phyloP scores from a whole-genome alignment of 2,329 filamentous ascomycete genomes.

The Phialemonium atrogriseum region DNA sequence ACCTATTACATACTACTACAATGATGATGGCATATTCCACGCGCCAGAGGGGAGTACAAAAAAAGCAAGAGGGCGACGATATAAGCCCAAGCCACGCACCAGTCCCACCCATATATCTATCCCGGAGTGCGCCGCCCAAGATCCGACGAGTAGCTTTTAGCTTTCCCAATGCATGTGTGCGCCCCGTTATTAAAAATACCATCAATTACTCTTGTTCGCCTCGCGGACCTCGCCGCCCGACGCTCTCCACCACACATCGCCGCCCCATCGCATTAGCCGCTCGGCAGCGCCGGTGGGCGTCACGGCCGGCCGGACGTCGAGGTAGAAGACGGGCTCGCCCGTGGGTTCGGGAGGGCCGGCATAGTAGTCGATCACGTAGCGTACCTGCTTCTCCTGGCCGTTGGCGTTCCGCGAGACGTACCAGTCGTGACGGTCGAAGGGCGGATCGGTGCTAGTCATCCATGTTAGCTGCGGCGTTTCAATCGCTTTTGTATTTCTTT shows the following conservation, averaged over 20 bases:
- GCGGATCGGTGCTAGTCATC: conserved; percentile 62
- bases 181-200: too few relatives aligned
- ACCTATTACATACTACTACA: too few relatives aligned
- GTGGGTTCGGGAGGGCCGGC: conserved; percentile 71
- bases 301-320: conserved; percentile 87
- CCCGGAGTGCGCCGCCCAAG: too few relatives aligned
- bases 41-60: too few relatives aligned
- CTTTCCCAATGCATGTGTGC: too few relatives aligned
- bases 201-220: conserved; percentile 15
- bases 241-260: conserved; percentile 88
- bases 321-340: conserved; percentile 89
- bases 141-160: too few relatives aligned
- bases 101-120: too few relatives aligned
- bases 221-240: conserved; percentile 61
- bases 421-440: conserved; percentile 98
- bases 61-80: too few relatives aligned
- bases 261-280: conserved; percentile 79
- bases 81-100: too few relatives aligned
- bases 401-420: conserved; percentile 68
- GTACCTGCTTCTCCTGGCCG: conserved; percentile 65
- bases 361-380: conserved; percentile 98
- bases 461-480: too few relatives aligned
- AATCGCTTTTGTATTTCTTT: too few relatives aligned
- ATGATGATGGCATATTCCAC: too few relatives aligned
- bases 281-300: conserved; percentile 75